phyloP scores from a whole-genome alignment of 2,329 filamentous ascomycete genomes.

The Epicoccum nigrum region DNA sequence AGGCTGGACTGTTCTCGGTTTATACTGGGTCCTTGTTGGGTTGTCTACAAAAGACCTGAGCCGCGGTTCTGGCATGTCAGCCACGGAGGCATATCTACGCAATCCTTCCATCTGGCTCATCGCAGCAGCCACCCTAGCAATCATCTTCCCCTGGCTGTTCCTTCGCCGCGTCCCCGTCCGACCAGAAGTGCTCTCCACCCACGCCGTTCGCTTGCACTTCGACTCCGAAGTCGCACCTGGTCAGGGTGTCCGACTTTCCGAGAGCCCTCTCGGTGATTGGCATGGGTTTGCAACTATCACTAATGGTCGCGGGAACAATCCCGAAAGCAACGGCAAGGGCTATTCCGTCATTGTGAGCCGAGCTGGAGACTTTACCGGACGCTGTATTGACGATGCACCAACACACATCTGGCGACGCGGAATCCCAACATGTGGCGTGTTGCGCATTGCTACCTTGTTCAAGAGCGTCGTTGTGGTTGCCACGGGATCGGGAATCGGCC shows the following conservation, averaged over 20 bases:
- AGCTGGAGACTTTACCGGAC: conserved; percentile 49
- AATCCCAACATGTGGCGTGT: conserved; percentile 46
- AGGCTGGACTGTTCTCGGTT: conserved; percentile 45
- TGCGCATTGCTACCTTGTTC: conserved; percentile 47
- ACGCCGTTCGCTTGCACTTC: conserved; percentile 72
- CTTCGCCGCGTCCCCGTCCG: conserved; percentile 71
- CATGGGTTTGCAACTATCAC: conserved; percentile 51
- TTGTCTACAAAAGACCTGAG: conserved; percentile 36
- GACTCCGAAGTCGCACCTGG: conserved; percentile 40
- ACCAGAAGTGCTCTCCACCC: conserved; percentile 72
- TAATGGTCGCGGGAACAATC: conserved; percentile 24
- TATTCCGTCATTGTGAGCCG: conserved; percentile 47
- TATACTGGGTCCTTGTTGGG: conserved; percentile 44
- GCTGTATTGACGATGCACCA: conserved; percentile 41
- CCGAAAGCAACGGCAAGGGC: conserved; percentile 28
- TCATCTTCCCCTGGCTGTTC: conserved; percentile 76
- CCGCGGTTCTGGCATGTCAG: conserved; percentile 28
- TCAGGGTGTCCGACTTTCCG: conserved; percentile 40
- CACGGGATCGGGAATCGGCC: conserved; percentile 48
- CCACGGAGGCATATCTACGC: conserved; percentile 42
- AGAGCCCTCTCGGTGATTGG: conserved; percentile 43
- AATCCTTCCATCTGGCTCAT: conserved; percentile 69
- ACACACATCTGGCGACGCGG: conserved; percentile 47
- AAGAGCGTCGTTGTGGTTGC: conserved; percentile 47
- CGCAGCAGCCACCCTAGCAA: conserved; percentile 67